Base-by-base conservation (phyloP, 768 basidiomycete species). In the Pleurotus ostreatus region DNA sequence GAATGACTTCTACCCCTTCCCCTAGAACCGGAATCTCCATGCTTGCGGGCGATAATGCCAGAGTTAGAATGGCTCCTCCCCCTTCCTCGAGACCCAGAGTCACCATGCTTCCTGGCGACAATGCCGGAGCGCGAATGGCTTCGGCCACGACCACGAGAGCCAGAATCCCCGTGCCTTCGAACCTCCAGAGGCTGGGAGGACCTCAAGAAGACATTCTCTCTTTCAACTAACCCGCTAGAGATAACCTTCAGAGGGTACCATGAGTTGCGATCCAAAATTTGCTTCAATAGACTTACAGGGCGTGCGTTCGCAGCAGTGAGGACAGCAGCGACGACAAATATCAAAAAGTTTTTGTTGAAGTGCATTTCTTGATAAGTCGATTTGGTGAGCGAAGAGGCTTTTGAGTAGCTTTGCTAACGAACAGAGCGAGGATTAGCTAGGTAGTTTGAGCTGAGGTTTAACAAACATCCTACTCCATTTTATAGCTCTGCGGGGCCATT, bases 81-180 rank as follows among this genome's bases (percentile, higher is more conserved):
- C 37, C 48, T 49, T 7, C n/a, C 22, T 13, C 41, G 41, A 44
- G 41, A 44, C n/a, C 30, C n/a, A 4, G 48, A 49, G 20, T 49
- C 48, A 1, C 48, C 48, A 30, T 49, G 48, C 26, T 49, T 49
- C n/a, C 26, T 23, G 15, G 30, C 26, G n/a, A 49, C 48, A 15
- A 49, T 12, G 48, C 48, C 26, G 20, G 26, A 49, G n/a, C 30
- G 48, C 25, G 48, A 49, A 26, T 49, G 48, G 48, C 48, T 49
- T 26, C 48, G 20, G n/a, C 48, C 48, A n/a, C 48, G 20, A 5
- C 26, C 48, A 6, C 41, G 41, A 11, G 41, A 44, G 7, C 41
- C 41, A 16, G 41, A 44, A 16, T 34, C 26, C 1, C 48, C 48
- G 16, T 49, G 25, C 26, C 48, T 34, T 8, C 26, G 48, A 34